Conservation (phyloP, 176 grass and related monocot species). For the bread wheat (Triticum aestivum) region IWGSC_CS_RefSeq_v2.1 NC_057806.1:43953345-43953844, state of each 20-base stretch:
- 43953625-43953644: neutral
- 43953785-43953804: neutral
- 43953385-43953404: slow-evolving; percentile 6
- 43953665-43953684: slow-evolving; percentile 9
- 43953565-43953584: neutral
- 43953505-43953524: slow-evolving; percentile 1
- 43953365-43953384: neutral
- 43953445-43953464: slow-evolving; percentile 19
- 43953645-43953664: slow-evolving; percentile 12
- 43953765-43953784: slow-evolving; percentile 6
- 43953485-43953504: slow-evolving; percentile 15
- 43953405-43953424: slow-evolving; percentile 18
- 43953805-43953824: neutral
- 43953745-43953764: slow-evolving; percentile 13
- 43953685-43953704: slow-evolving; percentile 18
- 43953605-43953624: neutral
- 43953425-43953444: slow-evolving; percentile 17
- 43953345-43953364: neutral
- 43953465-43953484: slow-evolving; percentile 14
- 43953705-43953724: slow-evolving; percentile 17
- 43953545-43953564: slow-evolving; percentile 21
- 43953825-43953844: neutral
- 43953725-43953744: slow-evolving; percentile 20
- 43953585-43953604: neutral
- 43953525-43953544: slow-evolving; percentile 20